Conservation (phyloP, 768 basidiomycete genomes). For the Russula brevipes region DNA sequence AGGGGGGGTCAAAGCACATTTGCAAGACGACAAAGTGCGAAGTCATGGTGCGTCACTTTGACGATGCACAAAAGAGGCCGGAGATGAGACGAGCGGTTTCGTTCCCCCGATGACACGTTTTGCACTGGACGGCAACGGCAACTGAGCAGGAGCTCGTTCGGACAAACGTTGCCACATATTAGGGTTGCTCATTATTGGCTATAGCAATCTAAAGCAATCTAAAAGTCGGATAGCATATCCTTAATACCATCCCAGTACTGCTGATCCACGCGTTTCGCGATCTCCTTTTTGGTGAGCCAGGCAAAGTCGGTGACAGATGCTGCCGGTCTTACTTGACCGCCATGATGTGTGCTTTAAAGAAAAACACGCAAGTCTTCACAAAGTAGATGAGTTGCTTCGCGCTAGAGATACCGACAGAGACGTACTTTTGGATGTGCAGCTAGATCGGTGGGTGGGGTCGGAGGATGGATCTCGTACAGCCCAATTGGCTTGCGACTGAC, state of each 20-base stretch:
- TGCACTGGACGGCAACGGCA: neutral
- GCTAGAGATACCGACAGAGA: neutral
- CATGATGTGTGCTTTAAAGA: conserved; percentile 91
- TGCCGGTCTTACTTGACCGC: conserved; percentile 75
- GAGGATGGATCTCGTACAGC: conserved; percentile 50
- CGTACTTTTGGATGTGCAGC: conserved; percentile 22
- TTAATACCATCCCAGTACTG: conserved; percentile 74
- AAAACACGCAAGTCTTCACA: conserved; percentile 68
- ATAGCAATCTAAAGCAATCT: neutral
- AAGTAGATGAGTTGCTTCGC: neutral
- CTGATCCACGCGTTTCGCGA: conserved; percentile 58
- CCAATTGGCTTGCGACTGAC: conserved; percentile 89
- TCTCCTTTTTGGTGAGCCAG: conserved; percentile 93
- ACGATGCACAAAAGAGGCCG: conserved; percentile 76
- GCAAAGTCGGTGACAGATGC: conserved; percentile 67
- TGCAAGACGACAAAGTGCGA: conserved; percentile 88
- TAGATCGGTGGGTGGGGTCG: conserved; percentile 26
- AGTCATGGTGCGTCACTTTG: conserved; percentile 82
- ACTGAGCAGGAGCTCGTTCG: neutral
- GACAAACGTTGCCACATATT: neutral
- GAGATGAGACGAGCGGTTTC: conserved; percentile 49
- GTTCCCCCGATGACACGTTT: conserved; percentile 33
- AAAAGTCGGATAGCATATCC: conserved; percentile 72
- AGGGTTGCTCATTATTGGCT: conserved; percentile 3
- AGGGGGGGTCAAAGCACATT: conserved; percentile 71